Evolutionary conservation across 2,329 filamentous ascomycete species (phyloP), one percentile per base, ranked within the genome.

Genomic region (Chalaropsis ovoidea): DNA sequence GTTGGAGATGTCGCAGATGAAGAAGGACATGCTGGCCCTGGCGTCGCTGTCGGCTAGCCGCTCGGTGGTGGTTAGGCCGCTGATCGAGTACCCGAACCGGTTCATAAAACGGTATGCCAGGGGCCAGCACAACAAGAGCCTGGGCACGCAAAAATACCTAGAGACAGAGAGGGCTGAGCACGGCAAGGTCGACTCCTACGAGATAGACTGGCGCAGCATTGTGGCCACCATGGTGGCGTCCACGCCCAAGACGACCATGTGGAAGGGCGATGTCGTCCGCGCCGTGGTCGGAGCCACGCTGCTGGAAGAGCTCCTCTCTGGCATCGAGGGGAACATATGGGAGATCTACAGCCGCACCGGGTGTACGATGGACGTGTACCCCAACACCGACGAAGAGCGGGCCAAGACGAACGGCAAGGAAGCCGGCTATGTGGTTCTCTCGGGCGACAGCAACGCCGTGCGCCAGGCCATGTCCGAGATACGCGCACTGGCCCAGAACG

Each of bases 161-260:
- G 39, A 64, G n/a, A 35, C n/a, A 10, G 35, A 64, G 13, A 52
- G 47, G 19, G 24, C 41, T 4, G 41, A 47, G 10, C 42, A 64
- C 39, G 19, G 52, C 42, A 31, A 10, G 2, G 27, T 11, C 42
- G 43, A 19, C 13, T 42, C 15, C 43, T 19, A 6, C 7, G 61
- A 35, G 15, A 42, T 74, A 1, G 72, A 76, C 67, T 81, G 78
- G 78, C 74, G 72, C 15, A 68, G 71, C 5, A 75, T 76, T 11
- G 73, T 81, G 49, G 67, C 71, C 8, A 68, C 74, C 3, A 73
- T 82, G 67, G 73, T 73, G 68, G 70, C 70, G 15, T 73, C 71
- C 69, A 80, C 77, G 15, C 71, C 72, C 10, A 71, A 71, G 64
- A 71, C 70, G 67, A 72, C 56, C 8, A 49, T 72, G n/a, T 70